A percentile compares a stretch with the other conserved stretches of the same genome.
Conservation (phyloP, 2,329 filamentous ascomycete species). For the Clarireedia homoeocarpa region DNA sequence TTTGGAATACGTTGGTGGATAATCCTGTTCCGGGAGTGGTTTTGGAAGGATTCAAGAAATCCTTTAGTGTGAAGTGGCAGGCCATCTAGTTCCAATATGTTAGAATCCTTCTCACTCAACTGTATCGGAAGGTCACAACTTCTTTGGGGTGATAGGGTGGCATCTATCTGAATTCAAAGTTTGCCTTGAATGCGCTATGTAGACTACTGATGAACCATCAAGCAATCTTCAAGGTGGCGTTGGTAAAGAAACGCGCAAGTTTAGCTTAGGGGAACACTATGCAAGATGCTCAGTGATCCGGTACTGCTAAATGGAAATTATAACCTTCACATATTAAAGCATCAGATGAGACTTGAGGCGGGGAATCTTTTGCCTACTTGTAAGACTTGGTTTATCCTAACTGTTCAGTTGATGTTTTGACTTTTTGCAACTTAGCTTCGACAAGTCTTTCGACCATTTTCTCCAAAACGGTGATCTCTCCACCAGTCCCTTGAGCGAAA, state of each 20-base stretch:
- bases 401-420: not conserved
- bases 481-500: conserved; percentile 50
- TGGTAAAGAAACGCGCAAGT: too few species aligned
- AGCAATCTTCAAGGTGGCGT: too few species aligned
- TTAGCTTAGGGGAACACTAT: too few species aligned
- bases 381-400: too few species aligned
- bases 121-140: not conserved
- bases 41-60: not conserved
- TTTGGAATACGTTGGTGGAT: not conserved
- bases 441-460: conserved; percentile 70
- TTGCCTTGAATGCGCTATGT: too few species aligned
- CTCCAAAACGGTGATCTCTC: conserved; percentile 52
- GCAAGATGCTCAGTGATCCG: too few species aligned
- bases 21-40: not conserved
- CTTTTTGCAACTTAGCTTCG: conserved; percentile 50
- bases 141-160: not conserved
- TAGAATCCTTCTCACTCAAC: not conserved
- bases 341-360: too few species aligned
- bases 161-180: too few species aligned
- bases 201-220: too few species aligned
- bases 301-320: too few species aligned
- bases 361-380: too few species aligned
- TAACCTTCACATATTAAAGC: too few species aligned
- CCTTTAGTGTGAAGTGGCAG: not conserved
- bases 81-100: not conserved